Percentiles rank a stretch among this genome's conserved stretches.
These are phyloP conservation scores for Rhizopus sp. DNA, from an alignment of 371 early-diverging fungal genomes.

Conservation along the genomic window DNA sequence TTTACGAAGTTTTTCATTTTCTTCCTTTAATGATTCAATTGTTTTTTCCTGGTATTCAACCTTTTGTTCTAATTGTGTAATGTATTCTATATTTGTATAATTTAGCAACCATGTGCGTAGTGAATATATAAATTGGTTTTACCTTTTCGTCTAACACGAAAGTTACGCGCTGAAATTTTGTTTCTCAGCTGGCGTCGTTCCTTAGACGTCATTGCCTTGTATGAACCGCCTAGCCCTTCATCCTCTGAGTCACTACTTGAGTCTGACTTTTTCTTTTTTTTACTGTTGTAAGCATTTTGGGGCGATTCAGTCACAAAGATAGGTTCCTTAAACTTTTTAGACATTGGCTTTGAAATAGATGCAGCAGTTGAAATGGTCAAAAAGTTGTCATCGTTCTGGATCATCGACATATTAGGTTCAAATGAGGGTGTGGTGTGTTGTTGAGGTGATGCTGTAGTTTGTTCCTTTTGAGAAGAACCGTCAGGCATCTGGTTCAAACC, in stretches of 20 bases:
- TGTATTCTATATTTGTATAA: conserved; percentile 58
- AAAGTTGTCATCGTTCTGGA: conserved; percentile 17
- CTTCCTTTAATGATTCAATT: conserved; percentile 18
- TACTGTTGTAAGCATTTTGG: conserved; percentile 17
- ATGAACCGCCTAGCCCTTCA: conserved; percentile 1
- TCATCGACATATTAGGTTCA: neutral
- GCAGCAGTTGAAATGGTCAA: conserved; percentile 1
- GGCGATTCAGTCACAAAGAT: conserved; percentile 25
- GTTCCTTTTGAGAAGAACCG: neutral
- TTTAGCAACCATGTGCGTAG: neutral
- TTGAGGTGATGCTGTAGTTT: neutral
- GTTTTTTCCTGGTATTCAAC: conserved; percentile 31
- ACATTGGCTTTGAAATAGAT: conserved; percentile 1
- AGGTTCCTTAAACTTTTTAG: conserved; percentile 21
- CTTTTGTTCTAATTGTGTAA: conserved; percentile 64
- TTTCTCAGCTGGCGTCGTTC: conserved; percentile 83
- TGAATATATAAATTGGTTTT: conserved; percentile 16
- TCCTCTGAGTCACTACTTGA: conserved; percentile 1
- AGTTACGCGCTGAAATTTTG: conserved; percentile 85
- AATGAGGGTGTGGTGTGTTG: neutral
- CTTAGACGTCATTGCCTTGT: conserved; percentile 67
- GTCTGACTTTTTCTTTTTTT: conserved; percentile 12
- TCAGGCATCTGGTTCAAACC: neutral
- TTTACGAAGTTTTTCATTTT: conserved; percentile 18
- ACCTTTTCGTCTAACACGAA: conserved; percentile 84